Conservation (phyloP, 257 asterid genomes). For the Cordia subcordata region DNA sequence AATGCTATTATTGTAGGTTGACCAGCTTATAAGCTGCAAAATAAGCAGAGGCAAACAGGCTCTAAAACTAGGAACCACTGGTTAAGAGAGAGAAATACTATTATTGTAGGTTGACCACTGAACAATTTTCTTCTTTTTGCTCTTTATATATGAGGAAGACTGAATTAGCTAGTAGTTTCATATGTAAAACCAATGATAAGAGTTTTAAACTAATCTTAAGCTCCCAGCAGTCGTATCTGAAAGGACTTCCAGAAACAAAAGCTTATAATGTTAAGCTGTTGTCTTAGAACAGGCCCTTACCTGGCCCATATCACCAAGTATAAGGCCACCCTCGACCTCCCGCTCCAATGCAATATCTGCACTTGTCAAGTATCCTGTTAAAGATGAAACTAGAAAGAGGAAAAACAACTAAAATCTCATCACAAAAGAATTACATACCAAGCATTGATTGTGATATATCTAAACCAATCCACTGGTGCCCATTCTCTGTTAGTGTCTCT, state of each 20-base stretch:
- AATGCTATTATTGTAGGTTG: too few species aligned
- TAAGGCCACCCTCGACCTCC: constrained; percentile 86
- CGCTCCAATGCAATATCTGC: constrained; percentile 85
- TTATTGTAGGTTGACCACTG: too few species aligned
- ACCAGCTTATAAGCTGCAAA: too few species aligned
- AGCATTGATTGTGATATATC: constrained; percentile 95
- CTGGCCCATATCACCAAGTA: constrained; percentile 97
- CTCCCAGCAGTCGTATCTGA: too few species aligned
- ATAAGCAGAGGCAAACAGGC: too few species aligned
- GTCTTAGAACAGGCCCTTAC: constrained; percentile 23
- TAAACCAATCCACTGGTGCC: constrained; percentile 93
- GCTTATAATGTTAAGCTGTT: not conserved
- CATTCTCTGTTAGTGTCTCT: constrained; percentile 78
- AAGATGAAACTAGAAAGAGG: constrained; percentile 4
- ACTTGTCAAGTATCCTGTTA: constrained; percentile 13
- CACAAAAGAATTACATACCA: constrained; percentile 27
- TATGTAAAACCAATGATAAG: too few species aligned
- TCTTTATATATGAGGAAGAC: too few species aligned
- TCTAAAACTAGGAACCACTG: too few species aligned
- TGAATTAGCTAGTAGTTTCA: too few species aligned
- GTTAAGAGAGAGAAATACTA: too few species aligned
- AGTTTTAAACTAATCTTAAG: not conserved
- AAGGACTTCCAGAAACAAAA: not conserved
- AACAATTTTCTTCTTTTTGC: too few species aligned
- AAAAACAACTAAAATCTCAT: constrained; percentile 1